Conservation (phyloP, 768 basidiomycete species). For the Lactarius evosmus region DNA sequence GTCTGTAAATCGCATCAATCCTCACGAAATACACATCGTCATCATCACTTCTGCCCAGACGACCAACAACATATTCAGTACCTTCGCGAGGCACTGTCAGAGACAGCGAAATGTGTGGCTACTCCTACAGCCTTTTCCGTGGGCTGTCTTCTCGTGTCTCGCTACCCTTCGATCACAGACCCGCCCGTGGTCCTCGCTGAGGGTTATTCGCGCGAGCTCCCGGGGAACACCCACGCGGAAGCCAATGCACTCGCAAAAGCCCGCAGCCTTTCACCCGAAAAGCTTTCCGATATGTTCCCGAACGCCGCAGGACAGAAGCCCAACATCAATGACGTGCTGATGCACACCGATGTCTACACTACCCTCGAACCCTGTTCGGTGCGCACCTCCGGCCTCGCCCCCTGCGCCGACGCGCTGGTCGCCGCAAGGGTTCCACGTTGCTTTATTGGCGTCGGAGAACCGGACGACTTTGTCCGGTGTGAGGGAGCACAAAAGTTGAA, state of each 20-base stretch:
- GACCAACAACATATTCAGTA: conserved; percentile 38
- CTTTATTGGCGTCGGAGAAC: conserved; percentile 87
- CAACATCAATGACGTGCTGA: conserved; percentile 49
- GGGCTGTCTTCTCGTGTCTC: conserved; percentile 72
- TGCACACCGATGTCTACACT: conserved; percentile 77
- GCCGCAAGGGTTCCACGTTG: conserved; percentile 67
- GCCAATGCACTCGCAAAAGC: conserved; percentile 87
- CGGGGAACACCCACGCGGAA: conserved; percentile 96
- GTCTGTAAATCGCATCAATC: conserved; percentile 3
- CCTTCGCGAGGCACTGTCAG: conserved; percentile 61
- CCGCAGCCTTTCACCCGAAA: conserved; percentile 39
- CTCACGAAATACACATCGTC: not conserved
- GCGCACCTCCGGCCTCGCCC: conserved; percentile 78
- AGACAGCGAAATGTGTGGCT: conserved; percentile 69
- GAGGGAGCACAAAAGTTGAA: conserved; percentile 75
- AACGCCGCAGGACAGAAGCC: conserved; percentile 33
- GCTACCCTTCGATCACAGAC: conserved; percentile 39
- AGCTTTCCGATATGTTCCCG: conserved; percentile 48
- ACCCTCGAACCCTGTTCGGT: conserved; percentile 96
- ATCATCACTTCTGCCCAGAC: conserved; percentile 7
- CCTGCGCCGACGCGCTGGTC: conserved; percentile 85
- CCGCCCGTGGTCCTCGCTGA: conserved; percentile 60
- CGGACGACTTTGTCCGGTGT: conserved; percentile 91
- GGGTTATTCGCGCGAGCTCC: conserved; percentile 87
- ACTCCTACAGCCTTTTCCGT: conserved; percentile 83